Conservation (phyloP, 2,329 filamentous ascomycete genomes). For the Cryphonectria radicalis region DNA sequence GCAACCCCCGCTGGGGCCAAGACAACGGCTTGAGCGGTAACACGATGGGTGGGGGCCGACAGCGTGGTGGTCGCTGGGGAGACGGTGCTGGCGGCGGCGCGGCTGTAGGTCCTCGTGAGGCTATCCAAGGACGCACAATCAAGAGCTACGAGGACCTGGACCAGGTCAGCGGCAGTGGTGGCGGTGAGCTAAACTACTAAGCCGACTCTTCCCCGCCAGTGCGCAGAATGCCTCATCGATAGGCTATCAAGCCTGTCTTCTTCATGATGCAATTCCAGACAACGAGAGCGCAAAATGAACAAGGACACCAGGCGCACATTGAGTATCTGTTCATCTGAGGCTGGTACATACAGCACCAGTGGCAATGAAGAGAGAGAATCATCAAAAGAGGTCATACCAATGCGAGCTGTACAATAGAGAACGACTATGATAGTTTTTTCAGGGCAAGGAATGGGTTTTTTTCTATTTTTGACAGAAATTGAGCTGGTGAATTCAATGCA, state of each 20-base stretch:
- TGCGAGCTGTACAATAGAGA: constrained; percentile 25
- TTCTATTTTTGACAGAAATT: constrained; percentile 1
- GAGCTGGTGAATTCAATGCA: neutral
- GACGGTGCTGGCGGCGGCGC: constrained; percentile 75
- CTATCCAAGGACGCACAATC: constrained; percentile 87
- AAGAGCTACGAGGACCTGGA: constrained; percentile 99
- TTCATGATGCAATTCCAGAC: neutral
- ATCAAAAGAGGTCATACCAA: constrained; percentile 1
- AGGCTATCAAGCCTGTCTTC: neutral
- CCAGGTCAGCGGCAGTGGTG: constrained; percentile 74
- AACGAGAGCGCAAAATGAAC: neutral
- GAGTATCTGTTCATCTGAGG: neutral
- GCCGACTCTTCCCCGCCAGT: constrained; percentile 20
- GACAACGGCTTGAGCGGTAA: constrained; percentile 53
- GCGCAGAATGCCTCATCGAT: neutral
- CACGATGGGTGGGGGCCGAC: constrained; percentile 50
- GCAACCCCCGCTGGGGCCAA: constrained; percentile 54
- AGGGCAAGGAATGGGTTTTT: neutral
- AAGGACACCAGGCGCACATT: neutral
- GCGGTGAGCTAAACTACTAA: constrained; percentile 89
- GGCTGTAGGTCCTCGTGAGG: constrained; percentile 83
- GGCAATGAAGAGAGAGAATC: neutral
- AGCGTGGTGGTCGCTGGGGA: constrained; percentile 65
- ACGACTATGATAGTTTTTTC: neutral
- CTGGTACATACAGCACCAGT: neutral